Base-by-base conservation (phyloP, 75 land plant species). In the Pinus tabuliformis region DNA sequence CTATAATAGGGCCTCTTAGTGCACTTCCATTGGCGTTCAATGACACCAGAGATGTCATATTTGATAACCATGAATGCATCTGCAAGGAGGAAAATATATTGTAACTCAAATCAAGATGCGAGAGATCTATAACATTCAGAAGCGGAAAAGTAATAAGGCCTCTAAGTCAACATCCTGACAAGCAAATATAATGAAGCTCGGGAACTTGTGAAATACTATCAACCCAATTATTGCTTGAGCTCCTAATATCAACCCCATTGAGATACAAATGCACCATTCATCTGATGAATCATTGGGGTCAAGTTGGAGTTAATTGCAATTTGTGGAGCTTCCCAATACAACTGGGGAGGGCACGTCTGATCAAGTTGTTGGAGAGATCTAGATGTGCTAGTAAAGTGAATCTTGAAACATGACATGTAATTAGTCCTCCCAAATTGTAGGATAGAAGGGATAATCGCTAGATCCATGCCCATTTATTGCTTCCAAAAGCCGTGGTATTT, bases 311-410 rank as follows among this genome's bases (percentile, higher is more conserved):
- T 30, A 18, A 49, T 57, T 57, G 65, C 7, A 85, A 66, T 5
- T 39, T 61, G 8, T 62, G 58, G 37, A 85, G 76, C 13, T 49
- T 28, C 17, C 56, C 73, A 42, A 79, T 72, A 16, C 56, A 60
- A 1, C 78, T 58, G 3, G 86, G 81, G 21, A 84, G 60, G 13
- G 72, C 20, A 56, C 86, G 82, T 54, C 8, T 6, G 26, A 85
- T 58, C 21, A 36, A 20, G 77, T 84, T 84, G 77, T 77, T 22
- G n/a, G 75, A 61, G 71, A 84, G 42, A 20, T 84, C 75, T 45
- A 84, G 72, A 49, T 70, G 59, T 33, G 37, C 12, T 39, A 79
- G 78, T 26, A 18, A 42, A 39, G 71, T 45, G 45, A 75, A 20
- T 14, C 36, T 62, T 33, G 39, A 33, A 33, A 84, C 30, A 24